Base-by-base conservation (phyloP, 2,329 filamentous ascomycete genomes). In the Coniella lustricola region DNA sequence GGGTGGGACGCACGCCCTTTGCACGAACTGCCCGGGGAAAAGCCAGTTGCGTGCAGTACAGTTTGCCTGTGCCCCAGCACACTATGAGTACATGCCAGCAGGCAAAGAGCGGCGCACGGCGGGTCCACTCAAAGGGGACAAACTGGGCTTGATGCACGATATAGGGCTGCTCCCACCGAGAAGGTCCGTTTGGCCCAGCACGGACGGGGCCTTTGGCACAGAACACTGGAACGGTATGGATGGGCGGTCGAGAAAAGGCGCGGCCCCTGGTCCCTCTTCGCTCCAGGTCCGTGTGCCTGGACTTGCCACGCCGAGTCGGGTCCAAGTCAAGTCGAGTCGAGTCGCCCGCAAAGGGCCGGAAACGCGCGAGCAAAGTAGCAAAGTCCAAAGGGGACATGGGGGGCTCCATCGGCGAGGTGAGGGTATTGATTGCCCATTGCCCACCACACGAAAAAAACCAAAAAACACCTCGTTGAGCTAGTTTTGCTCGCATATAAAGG, bases 401-500 rank as follows among this genome's bases (percentile, higher is more conserved):
- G 25, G 25, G 25, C 25, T 29, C 25, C 25, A 29, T 29, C 25
- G 25, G 25, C 25, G 25, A 29, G 25, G 25, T 50, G 50, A 52
- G 50, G 22, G 37, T 40, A 46, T 50, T 34, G 46, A 25, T 42
- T 29, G 46, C n/a, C 32, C 16, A 29, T 32, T 17, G 34, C 14
- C 25, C 25, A 10, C 35, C 32, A 38, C 16, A 13, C 39, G 49
- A n/a, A n/a, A n/a, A n/a, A n/a, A 13, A 16, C n/a, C 39, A 52
- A 38, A 46, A 36, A 52, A 43, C 41, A 32, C 43, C 42, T 46
- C 32, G 17, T 46, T 38, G 35, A 32, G 29, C 44, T 33, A 17
- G 40, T 33, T 1, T 22, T 7, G n/a, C n/a, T 21, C 38, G 38
- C 40, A 50, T 52, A 52, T 52, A 52, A 52, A 40, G 43, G 39